These are phyloP conservation scores for Aspergillus alliaceus DNA, from an alignment of 2,329 filamentous ascomycete species.

Conservation along the genomic window DNA sequence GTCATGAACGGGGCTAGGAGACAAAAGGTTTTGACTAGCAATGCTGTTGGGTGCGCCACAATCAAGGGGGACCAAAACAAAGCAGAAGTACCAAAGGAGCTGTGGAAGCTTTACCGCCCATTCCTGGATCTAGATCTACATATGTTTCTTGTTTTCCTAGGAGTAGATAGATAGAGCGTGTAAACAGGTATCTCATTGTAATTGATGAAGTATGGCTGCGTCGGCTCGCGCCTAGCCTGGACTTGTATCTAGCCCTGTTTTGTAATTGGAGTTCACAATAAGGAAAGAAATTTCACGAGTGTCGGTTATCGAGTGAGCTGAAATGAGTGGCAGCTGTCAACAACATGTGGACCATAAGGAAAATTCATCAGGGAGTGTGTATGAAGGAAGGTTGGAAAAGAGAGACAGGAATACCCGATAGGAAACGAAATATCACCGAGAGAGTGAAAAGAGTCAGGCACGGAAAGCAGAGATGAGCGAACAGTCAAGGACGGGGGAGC, in stretches of 20 bases:
- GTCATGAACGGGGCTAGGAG: neutral
- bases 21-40: neutral
- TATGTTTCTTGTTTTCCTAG: neutral
- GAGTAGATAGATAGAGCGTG: neutral
- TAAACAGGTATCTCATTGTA: too few species aligned
- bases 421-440: neutral
- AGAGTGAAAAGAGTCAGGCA: neutral
- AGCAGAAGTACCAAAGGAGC: neutral
- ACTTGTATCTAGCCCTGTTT: neutral
- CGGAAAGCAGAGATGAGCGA: neutral
- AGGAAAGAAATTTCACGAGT: neutral
- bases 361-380: neutral
- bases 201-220: too few species aligned
- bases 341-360: neutral
- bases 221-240: neutral
- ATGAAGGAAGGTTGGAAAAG: neutral
- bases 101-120: neutral
- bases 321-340: slow-evolving; percentile 1
- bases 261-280: neutral
- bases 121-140: neutral
- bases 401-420: neutral
- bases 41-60: neutral
- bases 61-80: neutral
- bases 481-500: neutral
- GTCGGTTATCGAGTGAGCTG: neutral